These are phyloP conservation scores for Rhynchosporium graminicola DNA, from an alignment of 2,329 filamentous ascomycete genomes.

Conservation along the genomic window DNA sequence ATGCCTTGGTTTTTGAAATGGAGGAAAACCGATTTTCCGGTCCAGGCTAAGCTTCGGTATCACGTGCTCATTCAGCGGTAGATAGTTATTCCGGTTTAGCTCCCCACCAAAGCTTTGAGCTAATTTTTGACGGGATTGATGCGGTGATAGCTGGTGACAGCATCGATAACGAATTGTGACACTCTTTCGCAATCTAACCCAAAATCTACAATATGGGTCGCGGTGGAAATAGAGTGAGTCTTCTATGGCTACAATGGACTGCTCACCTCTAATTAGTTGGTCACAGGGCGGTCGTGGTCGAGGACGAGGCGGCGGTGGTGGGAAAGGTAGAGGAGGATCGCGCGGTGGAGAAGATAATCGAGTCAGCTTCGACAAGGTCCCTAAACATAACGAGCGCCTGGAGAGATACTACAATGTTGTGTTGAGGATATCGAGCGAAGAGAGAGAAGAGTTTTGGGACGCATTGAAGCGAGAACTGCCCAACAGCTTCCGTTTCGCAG, in stretches of 20 bases:
- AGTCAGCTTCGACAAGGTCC: constrained; percentile 56
- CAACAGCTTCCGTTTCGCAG: constrained; percentile 97
- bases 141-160: constrained; percentile 5
- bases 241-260: neutral
- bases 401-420: constrained; percentile 84
- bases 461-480: constrained; percentile 82
- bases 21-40: no score
- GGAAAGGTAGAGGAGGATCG: constrained; percentile 29
- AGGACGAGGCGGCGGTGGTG: constrained; percentile 30
- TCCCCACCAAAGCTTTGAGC: constrained; percentile 11
- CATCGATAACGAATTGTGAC: constrained; percentile 10
- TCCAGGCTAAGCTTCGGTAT: no score
- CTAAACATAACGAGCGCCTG: constrained; percentile 80
- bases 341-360: constrained; percentile 45
- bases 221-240: constrained; percentile 38
- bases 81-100: constrained; percentile 13
- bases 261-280: constrained; percentile 16
- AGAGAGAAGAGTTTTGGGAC: constrained; percentile 81
- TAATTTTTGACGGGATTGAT: constrained; percentile 20
- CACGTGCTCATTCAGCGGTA: neutral
- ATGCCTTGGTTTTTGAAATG: no score
- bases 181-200: constrained; percentile 5
- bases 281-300: constrained; percentile 28
- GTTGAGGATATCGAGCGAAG: constrained; percentile 73
- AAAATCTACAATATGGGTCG: constrained; percentile 35